These are phyloP conservation scores for Centaurea solstitialis DNA, from an alignment of 129 eudicot genomes.

Conservation along the genomic window DNA sequence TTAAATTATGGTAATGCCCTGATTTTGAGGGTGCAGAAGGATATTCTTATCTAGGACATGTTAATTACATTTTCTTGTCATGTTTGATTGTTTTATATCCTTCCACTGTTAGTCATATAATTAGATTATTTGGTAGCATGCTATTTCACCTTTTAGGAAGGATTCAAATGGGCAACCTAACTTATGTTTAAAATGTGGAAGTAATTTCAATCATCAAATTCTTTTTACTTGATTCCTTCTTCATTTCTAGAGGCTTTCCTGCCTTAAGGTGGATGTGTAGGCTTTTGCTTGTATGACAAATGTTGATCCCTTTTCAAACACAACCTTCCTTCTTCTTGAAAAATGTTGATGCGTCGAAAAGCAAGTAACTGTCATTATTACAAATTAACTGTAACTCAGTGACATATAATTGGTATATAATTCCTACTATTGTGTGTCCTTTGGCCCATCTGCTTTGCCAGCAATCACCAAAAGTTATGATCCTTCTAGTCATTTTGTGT, in stretches of 20 bases:
- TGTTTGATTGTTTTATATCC: background rate
- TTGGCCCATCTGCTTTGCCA: background rate
- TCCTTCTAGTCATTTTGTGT: background rate
- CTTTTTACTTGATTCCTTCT: background rate
- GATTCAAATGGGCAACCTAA: background rate
- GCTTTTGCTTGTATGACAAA: background rate
- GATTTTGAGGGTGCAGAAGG: background rate
- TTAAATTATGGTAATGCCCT: background rate
- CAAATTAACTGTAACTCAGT: background rate
- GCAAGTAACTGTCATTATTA: background rate
- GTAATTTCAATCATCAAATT: background rate
- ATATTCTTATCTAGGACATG: background rate
- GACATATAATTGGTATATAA: background rate
- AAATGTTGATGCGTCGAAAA: background rate
- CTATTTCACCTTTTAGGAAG: background rate
- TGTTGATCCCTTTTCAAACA: background rate
- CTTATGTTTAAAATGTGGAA: background rate
- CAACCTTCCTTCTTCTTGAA: background rate
- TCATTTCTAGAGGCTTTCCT: background rate
- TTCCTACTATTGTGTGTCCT: background rate
- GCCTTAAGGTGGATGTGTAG: background rate
- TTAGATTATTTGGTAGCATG: background rate
- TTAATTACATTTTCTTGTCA: background rate
- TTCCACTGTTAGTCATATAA: background rate
- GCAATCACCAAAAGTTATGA: background rate